These are phyloP conservation scores for Neospermospora avenae DNA, from an alignment of 2,329 filamentous ascomycete genomes.

Conservation along the genomic window DNA sequence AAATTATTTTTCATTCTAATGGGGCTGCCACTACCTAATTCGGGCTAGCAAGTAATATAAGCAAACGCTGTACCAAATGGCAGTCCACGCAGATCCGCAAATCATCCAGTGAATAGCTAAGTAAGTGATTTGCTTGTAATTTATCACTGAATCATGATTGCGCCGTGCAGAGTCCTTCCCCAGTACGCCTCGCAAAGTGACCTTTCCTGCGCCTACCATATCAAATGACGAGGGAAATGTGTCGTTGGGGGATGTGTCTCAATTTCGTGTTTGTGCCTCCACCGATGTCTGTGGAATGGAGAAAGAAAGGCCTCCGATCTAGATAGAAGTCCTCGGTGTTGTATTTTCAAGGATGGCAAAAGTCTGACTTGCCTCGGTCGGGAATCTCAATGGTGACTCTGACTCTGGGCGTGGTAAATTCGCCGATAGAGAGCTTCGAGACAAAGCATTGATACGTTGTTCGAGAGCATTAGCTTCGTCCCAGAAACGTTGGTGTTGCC, in stretches of 20 bases:
- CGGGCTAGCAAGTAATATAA: neutral
- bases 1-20: neutral
- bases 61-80: neutral
- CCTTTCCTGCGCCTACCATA: neutral
- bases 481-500: neutral
- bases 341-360: no score
- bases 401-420: no score
- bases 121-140: neutral
- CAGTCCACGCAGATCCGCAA: neutral
- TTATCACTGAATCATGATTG: neutral
- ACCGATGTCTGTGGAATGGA: neutral
- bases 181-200: neutral
- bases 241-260: neutral
- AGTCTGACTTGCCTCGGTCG: neutral
- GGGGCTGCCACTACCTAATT: neutral
- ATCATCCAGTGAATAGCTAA: neutral
- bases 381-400: neutral
- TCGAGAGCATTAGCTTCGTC: neutral
- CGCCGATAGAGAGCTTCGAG: neutral
- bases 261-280: neutral
- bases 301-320: neutral
- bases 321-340: no score
- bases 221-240: neutral
- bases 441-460: neutral
- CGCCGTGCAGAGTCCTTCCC: neutral